Evolutionary conservation across 2,329 filamentous ascomycete genomes (phyloP).

Genomic region (Fusarium phyllophilum): DNA sequence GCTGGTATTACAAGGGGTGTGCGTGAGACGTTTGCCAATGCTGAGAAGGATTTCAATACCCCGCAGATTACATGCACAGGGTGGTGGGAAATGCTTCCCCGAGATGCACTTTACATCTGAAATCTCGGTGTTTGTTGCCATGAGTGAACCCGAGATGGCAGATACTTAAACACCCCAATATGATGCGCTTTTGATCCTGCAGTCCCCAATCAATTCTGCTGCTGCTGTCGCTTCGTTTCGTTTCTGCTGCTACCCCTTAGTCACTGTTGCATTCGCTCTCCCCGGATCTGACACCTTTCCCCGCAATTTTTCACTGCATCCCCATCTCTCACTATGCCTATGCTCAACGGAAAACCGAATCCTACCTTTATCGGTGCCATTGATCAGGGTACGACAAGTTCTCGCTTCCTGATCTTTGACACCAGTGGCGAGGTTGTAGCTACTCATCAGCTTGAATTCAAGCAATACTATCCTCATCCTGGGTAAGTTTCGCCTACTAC

Average conservation of each 20-base stretch:
- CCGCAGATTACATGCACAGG: constrained; percentile 22
- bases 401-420: constrained; percentile 83
- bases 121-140: constrained; percentile 13
- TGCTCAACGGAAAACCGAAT: constrained; percentile 40
- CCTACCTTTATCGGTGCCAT: constrained; percentile 76
- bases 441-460: constrained; percentile 79
- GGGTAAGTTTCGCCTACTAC: constrained; percentile 62
- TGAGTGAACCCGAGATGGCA: constrained; percentile 11
- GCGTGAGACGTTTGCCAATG: not conserved
- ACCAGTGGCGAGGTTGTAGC: constrained; percentile 74
- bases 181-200: not conserved
- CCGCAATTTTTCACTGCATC: constrained; percentile 23
- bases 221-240: not conserved
- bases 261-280: constrained; percentile 24
- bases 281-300: constrained; percentile 13
- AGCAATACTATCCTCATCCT: constrained; percentile 77
- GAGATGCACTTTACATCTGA: constrained; percentile 8
- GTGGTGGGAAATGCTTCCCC: constrained; percentile 22
- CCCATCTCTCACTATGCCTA: constrained; percentile 46
- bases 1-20: not conserved
- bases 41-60: constrained; percentile 16
- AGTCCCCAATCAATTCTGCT: constrained; percentile 12
- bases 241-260: not conserved
- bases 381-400: constrained; percentile 82
- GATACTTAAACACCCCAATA: constrained; percentile 29